phyloP scores from a whole-genome alignment of 495 filamentous ascomycete species.

The Saxophila tyrrhenica region DNA sequence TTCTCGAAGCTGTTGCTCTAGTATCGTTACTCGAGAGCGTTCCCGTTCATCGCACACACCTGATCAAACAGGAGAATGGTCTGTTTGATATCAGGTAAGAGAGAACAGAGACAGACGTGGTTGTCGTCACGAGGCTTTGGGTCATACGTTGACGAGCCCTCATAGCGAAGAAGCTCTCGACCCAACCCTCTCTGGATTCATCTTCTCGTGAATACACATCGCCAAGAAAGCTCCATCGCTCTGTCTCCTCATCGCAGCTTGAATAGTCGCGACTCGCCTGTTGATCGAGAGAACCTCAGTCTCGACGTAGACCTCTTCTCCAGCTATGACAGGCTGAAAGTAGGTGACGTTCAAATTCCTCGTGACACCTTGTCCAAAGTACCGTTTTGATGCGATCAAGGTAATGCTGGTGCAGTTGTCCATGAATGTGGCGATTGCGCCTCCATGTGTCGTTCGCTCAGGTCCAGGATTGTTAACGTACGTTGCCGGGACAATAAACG shows the following conservation, averaged over 20 bases:
- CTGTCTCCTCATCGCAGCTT: slow-evolving; percentile 17
- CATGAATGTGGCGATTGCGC: slow-evolving; percentile 25
- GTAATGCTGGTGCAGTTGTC: slow-evolving; percentile 24
- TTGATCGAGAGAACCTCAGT: slow-evolving; percentile 25
- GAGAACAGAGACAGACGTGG: too few species aligned
- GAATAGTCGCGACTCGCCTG: slow-evolving; percentile 16
- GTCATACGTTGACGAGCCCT: neutral
- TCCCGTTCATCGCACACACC: too few species aligned
- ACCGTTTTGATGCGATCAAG: neutral
- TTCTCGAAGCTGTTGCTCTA: too few species aligned
- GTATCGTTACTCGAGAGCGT: too few species aligned
- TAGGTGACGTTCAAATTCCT: slow-evolving; percentile 28
- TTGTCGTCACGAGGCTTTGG: too few species aligned
- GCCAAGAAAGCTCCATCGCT: slow-evolving; percentile 20
- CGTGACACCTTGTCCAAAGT: slow-evolving; percentile 15
- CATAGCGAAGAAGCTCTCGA: neutral
- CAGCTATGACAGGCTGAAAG: slow-evolving; percentile 19
- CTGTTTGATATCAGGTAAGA: too few species aligned
- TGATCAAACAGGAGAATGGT: too few species aligned
- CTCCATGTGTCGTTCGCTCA: slow-evolving; percentile 21
- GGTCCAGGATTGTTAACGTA: neutral
- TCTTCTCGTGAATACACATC: slow-evolving; percentile 29
- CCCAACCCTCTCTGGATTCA: neutral
- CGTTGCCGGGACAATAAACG: neutral
- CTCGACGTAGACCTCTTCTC: slow-evolving; percentile 21